Base-by-base conservation (phyloP, 169 alveolate genomes). In the Cryptosporidium sp. region DNA sequence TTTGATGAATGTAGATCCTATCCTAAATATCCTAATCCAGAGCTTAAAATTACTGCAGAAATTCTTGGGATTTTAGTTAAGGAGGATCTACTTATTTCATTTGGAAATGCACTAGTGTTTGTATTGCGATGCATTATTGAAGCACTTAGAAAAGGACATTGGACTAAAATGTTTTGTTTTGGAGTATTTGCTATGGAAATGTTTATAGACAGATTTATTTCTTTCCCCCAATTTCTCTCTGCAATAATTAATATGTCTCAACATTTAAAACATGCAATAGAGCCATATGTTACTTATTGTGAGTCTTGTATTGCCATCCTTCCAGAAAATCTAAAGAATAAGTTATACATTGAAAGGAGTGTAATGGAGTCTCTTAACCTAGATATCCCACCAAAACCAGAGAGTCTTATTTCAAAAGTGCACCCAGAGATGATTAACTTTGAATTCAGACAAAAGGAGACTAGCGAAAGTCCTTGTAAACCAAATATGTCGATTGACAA, bases 11-110 rank as follows among this genome's bases (percentile, higher is more conserved):
- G 97, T 80, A 89, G 94, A 58, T 95, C 94, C 69, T 95, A 92
- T 92, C 97, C 97, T 8, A 95, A 95, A 68, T 95, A 95, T 71
- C 97, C 97, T 3, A 62, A 84, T 33, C 95, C 92, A 84, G 97
- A 95, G 75, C 92, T 95, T 84, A 93, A 94, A 35, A 91, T 91
- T 31, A 95, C 97, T 35, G 97, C 97, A 29, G 95, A 94, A 51
- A 75, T 95, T 35, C 93, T 95, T 62, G 97, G 97, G 35, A 75
- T 80, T 68, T 84, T 93, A 60, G 92, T 93, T 16, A 70, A 56
- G 18, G 75, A 75, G 51, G 92, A 84, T 29, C 29, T 91, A 73
- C 91, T 91, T 60, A 52, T 91, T 69, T 65, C 87, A 35, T 60
- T 5, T 45, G 93, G 93, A 29, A 71, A 69, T 65, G 85, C 91